Percentiles rank a stretch among this genome's conserved stretches.
Evolutionary conservation across 257 asterid genomes (phyloP).

Genomic region (Solanum clarkiae): DNA sequence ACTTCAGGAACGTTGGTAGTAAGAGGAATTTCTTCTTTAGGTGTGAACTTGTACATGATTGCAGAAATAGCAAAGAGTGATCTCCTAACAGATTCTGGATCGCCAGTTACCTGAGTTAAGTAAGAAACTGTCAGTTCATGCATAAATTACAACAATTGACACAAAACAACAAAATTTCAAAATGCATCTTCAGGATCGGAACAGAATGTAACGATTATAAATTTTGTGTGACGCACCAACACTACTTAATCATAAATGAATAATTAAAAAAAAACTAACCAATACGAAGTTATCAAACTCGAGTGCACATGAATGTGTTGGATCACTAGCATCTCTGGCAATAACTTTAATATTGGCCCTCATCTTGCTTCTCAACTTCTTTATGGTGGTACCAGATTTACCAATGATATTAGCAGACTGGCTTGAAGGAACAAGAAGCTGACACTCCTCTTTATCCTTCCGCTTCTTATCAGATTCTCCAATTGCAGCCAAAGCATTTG

Average conservation of each 20-base stretch:
- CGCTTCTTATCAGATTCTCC: slow-evolving; percentile 51
- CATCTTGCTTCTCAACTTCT: slow-evolving; percentile 65
- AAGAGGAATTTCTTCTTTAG: slow-evolving; percentile 84
- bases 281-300: slow-evolving; percentile 78
- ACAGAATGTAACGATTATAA: not conserved
- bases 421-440: slow-evolving; percentile 85
- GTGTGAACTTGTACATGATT: slow-evolving; percentile 76
- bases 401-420: slow-evolving; percentile 88
- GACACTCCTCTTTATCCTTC: slow-evolving; percentile 64
- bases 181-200: not conserved
- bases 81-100: slow-evolving; percentile 63
- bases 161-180: not conserved
- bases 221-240: not conserved
- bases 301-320: slow-evolving; percentile 76
- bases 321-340: slow-evolving; percentile 64
- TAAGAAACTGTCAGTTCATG: not conserved
- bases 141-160: not conserved
- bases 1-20: slow-evolving; percentile 56
- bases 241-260: not conserved
- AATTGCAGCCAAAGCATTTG: slow-evolving; percentile 45
- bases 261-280: slow-evolving; percentile 42
- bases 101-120: slow-evolving; percentile 64
- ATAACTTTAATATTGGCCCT: slow-evolving; percentile 51
- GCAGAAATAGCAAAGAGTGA: slow-evolving; percentile 93
- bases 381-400: slow-evolving; percentile 76